These are phyloP conservation scores for Yarrowia divulgata DNA, from an alignment of 805 yeast species.

Conservation along the genomic window DNA sequence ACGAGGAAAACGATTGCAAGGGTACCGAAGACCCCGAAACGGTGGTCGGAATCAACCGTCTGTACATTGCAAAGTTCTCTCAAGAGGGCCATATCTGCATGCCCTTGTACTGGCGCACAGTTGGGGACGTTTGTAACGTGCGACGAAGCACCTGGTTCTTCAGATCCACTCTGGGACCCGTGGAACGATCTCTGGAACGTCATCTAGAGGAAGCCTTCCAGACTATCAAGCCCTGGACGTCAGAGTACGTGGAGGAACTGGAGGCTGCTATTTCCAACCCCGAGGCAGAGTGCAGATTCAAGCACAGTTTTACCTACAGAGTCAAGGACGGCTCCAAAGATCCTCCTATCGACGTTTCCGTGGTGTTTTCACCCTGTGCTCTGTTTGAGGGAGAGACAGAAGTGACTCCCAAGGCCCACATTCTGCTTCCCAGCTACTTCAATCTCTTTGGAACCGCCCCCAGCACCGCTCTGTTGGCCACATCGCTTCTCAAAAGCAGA, in stretches of 20 bases:
- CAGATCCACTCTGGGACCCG: conserved; percentile 49
- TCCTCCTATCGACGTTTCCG: conserved; percentile 41
- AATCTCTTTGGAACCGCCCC: conserved; percentile 39
- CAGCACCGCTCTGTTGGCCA: conserved; percentile 40
- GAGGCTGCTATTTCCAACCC: conserved; percentile 46
- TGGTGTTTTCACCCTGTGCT: conserved; percentile 48
- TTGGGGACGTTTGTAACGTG: conserved; percentile 49
- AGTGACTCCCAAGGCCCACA: conserved; percentile 14
- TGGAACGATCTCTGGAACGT: conserved; percentile 49
- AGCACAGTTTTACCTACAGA: conserved; percentile 43
- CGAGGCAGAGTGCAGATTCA: conserved; percentile 45
- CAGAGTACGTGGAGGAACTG: conserved; percentile 45
- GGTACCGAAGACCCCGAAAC: conserved; percentile 41
- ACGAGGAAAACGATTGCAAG: conserved; percentile 29
- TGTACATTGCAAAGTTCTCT: conserved; percentile 46
- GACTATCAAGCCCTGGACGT: conserved; percentile 46
- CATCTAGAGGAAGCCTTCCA: conserved; percentile 44
- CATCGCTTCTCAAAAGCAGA: conserved; percentile 43
- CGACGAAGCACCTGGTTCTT: conserved; percentile 52
- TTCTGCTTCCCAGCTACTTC: conserved; percentile 25
- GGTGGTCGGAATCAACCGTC: conserved; percentile 49
- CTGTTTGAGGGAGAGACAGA: conserved; percentile 43
- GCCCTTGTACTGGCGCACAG: conserved; percentile 54
- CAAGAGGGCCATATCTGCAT: conserved; percentile 39
- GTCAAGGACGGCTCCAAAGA: conserved; percentile 38